Conservation (phyloP, 192 early-diverging fungal species). For the Coemansia sp. region DNA sequence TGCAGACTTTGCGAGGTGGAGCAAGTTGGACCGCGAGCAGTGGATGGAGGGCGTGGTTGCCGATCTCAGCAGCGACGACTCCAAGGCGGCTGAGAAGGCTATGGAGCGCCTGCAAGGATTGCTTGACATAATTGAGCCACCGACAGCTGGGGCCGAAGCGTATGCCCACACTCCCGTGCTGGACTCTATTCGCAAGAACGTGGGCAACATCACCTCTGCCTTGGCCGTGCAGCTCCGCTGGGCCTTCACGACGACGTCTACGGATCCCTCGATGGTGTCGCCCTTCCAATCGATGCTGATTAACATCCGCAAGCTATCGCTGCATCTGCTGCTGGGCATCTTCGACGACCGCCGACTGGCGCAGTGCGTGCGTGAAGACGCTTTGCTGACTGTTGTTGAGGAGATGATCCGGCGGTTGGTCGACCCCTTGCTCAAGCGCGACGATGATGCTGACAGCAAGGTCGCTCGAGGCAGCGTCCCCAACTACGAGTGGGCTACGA, state of each 20-base stretch:
- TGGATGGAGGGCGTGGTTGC: conserved; percentile 35
- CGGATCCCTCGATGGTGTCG: conserved; percentile 22
- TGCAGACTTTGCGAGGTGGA: conserved; percentile 26
- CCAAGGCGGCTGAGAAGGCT: conserved; percentile 28
- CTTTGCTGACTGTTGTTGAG: conserved; percentile 67
- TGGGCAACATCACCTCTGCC: conserved; percentile 20
- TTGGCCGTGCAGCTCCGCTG: conserved; percentile 32
- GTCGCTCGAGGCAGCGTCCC: background rate
- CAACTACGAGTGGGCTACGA: background rate
- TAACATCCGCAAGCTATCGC: conserved; percentile 69
- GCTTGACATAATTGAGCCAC: conserved; percentile 10
- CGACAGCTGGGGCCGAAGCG: background rate
- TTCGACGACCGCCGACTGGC: conserved; percentile 74
- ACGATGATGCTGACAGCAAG: conserved; percentile 1
- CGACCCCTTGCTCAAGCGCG: conserved; percentile 70
- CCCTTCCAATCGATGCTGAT: conserved; percentile 39
- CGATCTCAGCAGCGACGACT: conserved; percentile 39
- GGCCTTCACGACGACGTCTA: conserved; percentile 25
- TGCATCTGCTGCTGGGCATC: conserved; percentile 64
- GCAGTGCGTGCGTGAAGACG: conserved; percentile 57
- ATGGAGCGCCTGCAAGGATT: conserved; percentile 31
- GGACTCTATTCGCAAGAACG: conserved; percentile 18
- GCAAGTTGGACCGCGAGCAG: conserved; percentile 38
- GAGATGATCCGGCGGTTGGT: conserved; percentile 79
- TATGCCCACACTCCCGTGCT: conserved; percentile 18